Conservation (phyloP, 2,329 filamentous ascomycete genomes). For the Paracoccidioides lutzii region DNA sequence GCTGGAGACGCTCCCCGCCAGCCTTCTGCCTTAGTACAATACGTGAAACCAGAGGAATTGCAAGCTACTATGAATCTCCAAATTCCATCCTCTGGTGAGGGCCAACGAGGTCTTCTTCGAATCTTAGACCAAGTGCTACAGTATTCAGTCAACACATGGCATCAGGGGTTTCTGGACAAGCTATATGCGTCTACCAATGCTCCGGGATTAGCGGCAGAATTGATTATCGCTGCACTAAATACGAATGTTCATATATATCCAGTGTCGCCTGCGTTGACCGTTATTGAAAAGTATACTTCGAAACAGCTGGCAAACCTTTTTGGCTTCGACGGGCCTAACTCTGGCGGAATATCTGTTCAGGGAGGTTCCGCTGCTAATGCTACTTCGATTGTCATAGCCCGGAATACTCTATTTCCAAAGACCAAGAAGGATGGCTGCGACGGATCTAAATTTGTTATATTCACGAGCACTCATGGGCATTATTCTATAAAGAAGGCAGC, state of each 20-base stretch:
- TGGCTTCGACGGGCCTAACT: slow-evolving; percentile 54
- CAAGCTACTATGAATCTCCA: slow-evolving; percentile 40
- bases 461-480: slow-evolving; percentile 82
- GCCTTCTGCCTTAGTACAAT: slow-evolving; percentile 51
- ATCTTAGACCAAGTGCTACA: slow-evolving; percentile 58
- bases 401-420: slow-evolving; percentile 70
- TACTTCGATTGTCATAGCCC: slow-evolving; percentile 72
- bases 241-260: slow-evolving; percentile 92
- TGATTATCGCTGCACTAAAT: slow-evolving; percentile 75
- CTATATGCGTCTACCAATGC: slow-evolving; percentile 84
- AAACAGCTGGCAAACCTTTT: slow-evolving; percentile 62
- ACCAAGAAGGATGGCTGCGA: slow-evolving; percentile 64
- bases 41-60: slow-evolving; percentile 46
- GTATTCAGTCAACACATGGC: slow-evolving; percentile 96
- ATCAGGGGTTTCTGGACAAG: slow-evolving; percentile 93
- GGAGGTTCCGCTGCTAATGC: slow-evolving; percentile 78
- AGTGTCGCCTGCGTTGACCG: slow-evolving; percentile 74
- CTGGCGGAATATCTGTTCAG: slow-evolving; percentile 62
- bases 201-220: slow-evolving; percentile 70
- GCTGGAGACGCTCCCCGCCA: slow-evolving; percentile 17
- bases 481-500: slow-evolving; percentile 92
- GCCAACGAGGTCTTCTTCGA: slow-evolving; percentile 61
- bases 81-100: slow-evolving; percentile 46
- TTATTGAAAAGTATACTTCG: slow-evolving; percentile 77
- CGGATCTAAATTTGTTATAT: slow-evolving; percentile 56